These are phyloP conservation scores for Schoenoplectus triqueter DNA, from an alignment of 202 grass and related monocot species.

Conservation along the genomic window DNA sequence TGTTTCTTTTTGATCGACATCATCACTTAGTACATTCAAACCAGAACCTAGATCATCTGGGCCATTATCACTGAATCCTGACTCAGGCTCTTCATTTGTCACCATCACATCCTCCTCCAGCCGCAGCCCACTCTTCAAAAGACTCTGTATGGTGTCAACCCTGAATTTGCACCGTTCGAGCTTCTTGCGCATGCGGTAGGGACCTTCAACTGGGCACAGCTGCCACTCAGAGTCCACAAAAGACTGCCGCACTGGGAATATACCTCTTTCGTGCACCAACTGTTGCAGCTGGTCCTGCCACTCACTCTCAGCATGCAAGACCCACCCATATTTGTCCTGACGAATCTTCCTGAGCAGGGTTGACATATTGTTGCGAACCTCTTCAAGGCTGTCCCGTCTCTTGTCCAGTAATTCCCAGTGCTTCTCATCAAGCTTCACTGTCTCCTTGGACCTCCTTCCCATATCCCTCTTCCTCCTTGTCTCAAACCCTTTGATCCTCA, in stretches of 20 bases:
- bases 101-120: slow-evolving; percentile 59
- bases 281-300: slow-evolving; percentile 96
- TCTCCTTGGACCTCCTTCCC: slow-evolving; percentile 80
- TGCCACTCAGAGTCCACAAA: slow-evolving; percentile 77
- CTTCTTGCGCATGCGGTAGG: slow-evolving; percentile 98
- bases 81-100: slow-evolving; percentile 49
- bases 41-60: slow-evolving; percentile 74
- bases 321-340: slow-evolving; percentile 99
- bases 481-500: slow-evolving; percentile 99
- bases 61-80: slow-evolving; percentile 47
- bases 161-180: slow-evolving; percentile 87
- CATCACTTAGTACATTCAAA: slow-evolving; percentile 81
- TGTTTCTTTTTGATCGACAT: slow-evolving; percentile 52
- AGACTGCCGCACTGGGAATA: slow-evolving; percentile 74
- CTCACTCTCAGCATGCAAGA: slow-evolving; percentile 96
- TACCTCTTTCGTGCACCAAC: slow-evolving; percentile 93
- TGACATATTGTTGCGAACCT: slow-evolving; percentile 89
- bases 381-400: slow-evolving; percentile 79
- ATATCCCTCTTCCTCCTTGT: slow-evolving; percentile 92
- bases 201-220: slow-evolving; percentile 90
- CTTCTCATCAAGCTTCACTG: slow-evolving; percentile 67
- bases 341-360: slow-evolving; percentile 89
- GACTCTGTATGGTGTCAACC: slow-evolving; percentile 91
- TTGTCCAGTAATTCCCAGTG: slow-evolving; percentile 92
- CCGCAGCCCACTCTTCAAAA: slow-evolving; percentile 59